Evolutionary conservation across 208 protist genomes (phyloP).

Genomic region (Trypanosoma scelopori): DNA sequence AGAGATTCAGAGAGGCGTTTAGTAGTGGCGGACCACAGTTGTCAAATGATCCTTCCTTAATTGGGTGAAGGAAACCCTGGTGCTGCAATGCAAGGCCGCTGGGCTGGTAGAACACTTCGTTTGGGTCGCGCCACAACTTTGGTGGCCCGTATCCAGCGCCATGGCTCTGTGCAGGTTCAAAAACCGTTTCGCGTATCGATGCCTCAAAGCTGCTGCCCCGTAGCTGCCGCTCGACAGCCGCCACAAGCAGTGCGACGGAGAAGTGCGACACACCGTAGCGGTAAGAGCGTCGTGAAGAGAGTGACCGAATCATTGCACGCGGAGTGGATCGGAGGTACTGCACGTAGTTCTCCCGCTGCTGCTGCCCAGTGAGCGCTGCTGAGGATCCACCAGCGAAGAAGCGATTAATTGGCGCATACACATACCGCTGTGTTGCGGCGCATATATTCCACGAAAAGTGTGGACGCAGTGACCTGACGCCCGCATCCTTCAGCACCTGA

Average conservation of each 20-base stretch:
- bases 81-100: constrained; percentile 70
- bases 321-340: constrained; percentile 57
- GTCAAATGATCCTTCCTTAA: constrained; percentile 31
- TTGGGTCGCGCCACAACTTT: constrained; percentile 72
- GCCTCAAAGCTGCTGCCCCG: constrained; percentile 62
- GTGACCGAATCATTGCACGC: constrained; percentile 15
- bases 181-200: constrained; percentile 58
- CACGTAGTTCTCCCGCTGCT: constrained; percentile 68
- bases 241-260: constrained; percentile 67
- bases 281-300: constrained; percentile 15
- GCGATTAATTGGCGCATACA: constrained; percentile 58
- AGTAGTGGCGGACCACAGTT: constrained; percentile 68
- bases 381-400: constrained; percentile 49
- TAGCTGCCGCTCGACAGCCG: constrained; percentile 75
- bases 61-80: constrained; percentile 39
- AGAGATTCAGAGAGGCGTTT: constrained; percentile 78
- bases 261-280: constrained; percentile 52
- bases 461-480: constrained; percentile 22
- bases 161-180: constrained; percentile 66
- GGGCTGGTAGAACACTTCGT: constrained; percentile 82
- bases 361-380: constrained; percentile 36
- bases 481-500: constrained; percentile 46
- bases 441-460: constrained; percentile 38
- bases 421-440: constrained; percentile 31
- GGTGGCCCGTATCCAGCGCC: constrained; percentile 68